Base-by-base conservation (phyloP, 2,329 filamentous ascomycete species). In the Leptographium galeiforme region DNA sequence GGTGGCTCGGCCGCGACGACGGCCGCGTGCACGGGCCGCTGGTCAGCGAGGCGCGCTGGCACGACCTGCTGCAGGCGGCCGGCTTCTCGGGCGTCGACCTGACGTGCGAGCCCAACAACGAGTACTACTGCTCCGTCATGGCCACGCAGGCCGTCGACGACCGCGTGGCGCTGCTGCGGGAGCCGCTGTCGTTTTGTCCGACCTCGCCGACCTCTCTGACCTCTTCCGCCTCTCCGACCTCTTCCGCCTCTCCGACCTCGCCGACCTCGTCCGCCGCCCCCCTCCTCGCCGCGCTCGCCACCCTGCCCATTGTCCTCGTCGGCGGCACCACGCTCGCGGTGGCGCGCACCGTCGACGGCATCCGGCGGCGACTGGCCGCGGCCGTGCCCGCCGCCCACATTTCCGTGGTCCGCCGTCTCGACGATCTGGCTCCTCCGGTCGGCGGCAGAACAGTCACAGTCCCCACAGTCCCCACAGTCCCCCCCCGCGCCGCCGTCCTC, bases 71-170 rank as follows among this genome's bases (percentile, higher is more conserved):
- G 40, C 56, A 33, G 8, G 45, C 51, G 6, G 49, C 54, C 33
- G 62, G 63, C 13, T 66, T 66, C 51, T 58, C 60, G 0, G 62
- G 62, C 8, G 52, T 62, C 16, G 62, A 48, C 45, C n/a, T n/a
- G n/a, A n/a, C n/a, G n/a, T n/a, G n/a, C n/a, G n/a, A n/a, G n/a
- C n/a, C n/a, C n/a, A n/a, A n/a, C n/a, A n/a, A n/a, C n/a, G n/a
- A n/a, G n/a, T n/a, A n/a, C n/a, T n/a, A n/a, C n/a, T n/a, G n/a
- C n/a, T n/a, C n/a, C 14, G 56, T 61, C 16, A n/a, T 63, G 25
- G 48, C 62, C 19, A 25, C 51, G 5, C 50, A 56, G 41, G 39
- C 52, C 32, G 43, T 57, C 45, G 45, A 47, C 30, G 45, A 47
- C 13, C 30, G 30, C 6, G 30, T 47, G 6, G 30, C 12, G 12